A percentile compares a stretch with the other conserved stretches of the same genome.
These are phyloP conservation scores for Seiridium unicorne DNA, from an alignment of 2,329 filamentous ascomycete genomes.

Conservation along the genomic window DNA sequence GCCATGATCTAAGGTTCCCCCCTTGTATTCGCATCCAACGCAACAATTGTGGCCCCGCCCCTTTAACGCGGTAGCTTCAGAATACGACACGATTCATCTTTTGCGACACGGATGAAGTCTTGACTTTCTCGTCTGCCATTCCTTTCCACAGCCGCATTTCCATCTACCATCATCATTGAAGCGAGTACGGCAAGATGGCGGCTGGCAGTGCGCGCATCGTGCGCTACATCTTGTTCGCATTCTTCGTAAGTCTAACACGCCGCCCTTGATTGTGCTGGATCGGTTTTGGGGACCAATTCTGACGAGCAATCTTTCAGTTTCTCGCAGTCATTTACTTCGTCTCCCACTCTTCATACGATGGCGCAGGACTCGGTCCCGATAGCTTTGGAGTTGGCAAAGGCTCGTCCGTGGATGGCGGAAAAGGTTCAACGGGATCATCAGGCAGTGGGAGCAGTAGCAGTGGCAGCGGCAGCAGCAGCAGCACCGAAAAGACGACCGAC, in stretches of 20 bases:
- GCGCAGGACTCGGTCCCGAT: slow-evolving; percentile 43
- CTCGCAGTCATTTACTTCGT: slow-evolving; percentile 81
- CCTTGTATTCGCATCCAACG: slow-evolving; percentile 2
- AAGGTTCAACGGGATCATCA: slow-evolving; percentile 30
- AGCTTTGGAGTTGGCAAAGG: slow-evolving; percentile 22
- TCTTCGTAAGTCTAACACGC: slow-evolving; percentile 65
- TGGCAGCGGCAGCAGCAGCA: slow-evolving; percentile 16
- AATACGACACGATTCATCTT: slow-evolving; percentile 4
- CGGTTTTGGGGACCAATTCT: background rate
- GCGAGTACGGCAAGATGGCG: slow-evolving; percentile 43
- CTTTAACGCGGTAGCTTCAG: background rate
- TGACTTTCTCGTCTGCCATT: background rate
- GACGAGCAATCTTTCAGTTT: slow-evolving; percentile 37
- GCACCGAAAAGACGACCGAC: slow-evolving; percentile 18
- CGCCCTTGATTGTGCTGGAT: background rate
- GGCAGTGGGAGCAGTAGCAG: slow-evolving; percentile 16
- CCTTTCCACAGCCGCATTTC: background rate
- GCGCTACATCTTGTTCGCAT: slow-evolving; percentile 76
- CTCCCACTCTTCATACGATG: slow-evolving; percentile 54
- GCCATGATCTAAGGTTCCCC: slow-evolving; percentile 1
- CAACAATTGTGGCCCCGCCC: background rate
- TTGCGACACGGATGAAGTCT: background rate
- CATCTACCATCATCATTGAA: background rate
- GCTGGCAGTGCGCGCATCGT: slow-evolving; percentile 71
- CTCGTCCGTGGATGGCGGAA: background rate